Evolutionary conservation across 768 basidiomycete genomes (phyloP), one percentile per base, ranked within the genome.

Genomic region (Phanerochaete sordida): DNA sequence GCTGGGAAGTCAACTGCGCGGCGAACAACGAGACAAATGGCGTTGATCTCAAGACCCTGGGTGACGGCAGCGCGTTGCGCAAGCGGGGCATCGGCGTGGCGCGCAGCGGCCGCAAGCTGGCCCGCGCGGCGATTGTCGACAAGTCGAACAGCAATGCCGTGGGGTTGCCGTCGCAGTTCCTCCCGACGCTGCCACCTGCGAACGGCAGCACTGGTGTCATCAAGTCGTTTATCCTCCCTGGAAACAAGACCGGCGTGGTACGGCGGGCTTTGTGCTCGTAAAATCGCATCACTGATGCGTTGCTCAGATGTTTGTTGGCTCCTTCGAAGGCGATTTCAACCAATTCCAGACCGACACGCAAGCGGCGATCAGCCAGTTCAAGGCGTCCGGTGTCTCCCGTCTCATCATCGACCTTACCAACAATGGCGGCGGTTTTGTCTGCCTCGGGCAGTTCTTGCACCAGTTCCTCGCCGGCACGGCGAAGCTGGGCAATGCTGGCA

Each of bases 381-480:
- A 83, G 62, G 62, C 67, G 0, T 75, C 77, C 1, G 81, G 81
- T 3, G 81, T 84, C 12, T 79, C 75, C 0, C 78, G 76, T 31
- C 69, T 87, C 12, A 63, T 87, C 24, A 76, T 88, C 43, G 86
- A 87, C 67, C 66, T 86, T 33, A 81, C 81, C 13, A 83, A 86
- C 67, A 88, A 88, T 63, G 82, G 81, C 57, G 86, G 85, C 58
- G 86, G 86, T 26, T 84, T 79, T 57, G 76, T 87, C 8, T 87
- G 85, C 66, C 76, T 87, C 9, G 85, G 84, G 2, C 76, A 81
- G 39, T 86, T 84, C 74, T 71, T 88, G 46, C 83, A 84, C 63
- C 77, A 78, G 53, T 85, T 76, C 66, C 76, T 88, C 24, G 76
- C 79, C 7, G 85, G 61, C 35, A 47, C 48, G n/a, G 13, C 35